Conservation (phyloP, 192 early-diverging fungal species). For the Thamnidium elegans region DNA sequence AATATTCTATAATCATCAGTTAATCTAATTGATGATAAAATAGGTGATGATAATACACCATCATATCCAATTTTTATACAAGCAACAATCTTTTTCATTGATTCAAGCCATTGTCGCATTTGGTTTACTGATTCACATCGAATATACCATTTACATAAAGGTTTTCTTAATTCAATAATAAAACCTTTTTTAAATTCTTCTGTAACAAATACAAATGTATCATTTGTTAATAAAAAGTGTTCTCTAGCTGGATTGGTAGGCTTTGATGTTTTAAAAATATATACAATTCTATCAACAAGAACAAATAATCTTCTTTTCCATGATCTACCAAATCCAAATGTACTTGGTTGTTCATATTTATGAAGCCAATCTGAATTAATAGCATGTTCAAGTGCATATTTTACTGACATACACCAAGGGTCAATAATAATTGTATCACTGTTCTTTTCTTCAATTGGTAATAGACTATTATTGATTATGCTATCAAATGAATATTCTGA, state of each 20-base stretch:
- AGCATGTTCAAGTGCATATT: conserved; percentile 18
- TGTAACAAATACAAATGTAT: conserved; percentile 35
- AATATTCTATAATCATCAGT: conserved; percentile 23
- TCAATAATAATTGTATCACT: neutral
- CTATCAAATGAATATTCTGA: conserved; percentile 10
- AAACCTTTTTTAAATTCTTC: conserved; percentile 37
- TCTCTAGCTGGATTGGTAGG: conserved; percentile 20
- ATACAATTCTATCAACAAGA: conserved; percentile 21
- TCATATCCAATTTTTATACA: conserved; percentile 23
- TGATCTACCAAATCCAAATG: conserved; percentile 26
- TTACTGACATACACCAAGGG: conserved; percentile 29
- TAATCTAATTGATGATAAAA: conserved; percentile 14
- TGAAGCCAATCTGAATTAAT: conserved; percentile 17
- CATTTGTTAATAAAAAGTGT: conserved; percentile 27
- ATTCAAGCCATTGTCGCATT: conserved; percentile 24
- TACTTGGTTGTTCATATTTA: conserved; percentile 17
- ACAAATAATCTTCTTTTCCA: conserved; percentile 32
- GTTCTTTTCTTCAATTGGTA: neutral
- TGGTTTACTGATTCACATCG: conserved; percentile 26
- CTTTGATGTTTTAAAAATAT: conserved; percentile 28
- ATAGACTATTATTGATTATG: neutral
- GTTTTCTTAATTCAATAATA: conserved; percentile 35
- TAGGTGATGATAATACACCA: conserved; percentile 2
- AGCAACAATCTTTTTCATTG: conserved; percentile 31
- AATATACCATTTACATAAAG: conserved; percentile 23